Base-by-base conservation (phyloP, 2,329 filamentous ascomycete species). In the Beauveria brongniartii region DNA sequence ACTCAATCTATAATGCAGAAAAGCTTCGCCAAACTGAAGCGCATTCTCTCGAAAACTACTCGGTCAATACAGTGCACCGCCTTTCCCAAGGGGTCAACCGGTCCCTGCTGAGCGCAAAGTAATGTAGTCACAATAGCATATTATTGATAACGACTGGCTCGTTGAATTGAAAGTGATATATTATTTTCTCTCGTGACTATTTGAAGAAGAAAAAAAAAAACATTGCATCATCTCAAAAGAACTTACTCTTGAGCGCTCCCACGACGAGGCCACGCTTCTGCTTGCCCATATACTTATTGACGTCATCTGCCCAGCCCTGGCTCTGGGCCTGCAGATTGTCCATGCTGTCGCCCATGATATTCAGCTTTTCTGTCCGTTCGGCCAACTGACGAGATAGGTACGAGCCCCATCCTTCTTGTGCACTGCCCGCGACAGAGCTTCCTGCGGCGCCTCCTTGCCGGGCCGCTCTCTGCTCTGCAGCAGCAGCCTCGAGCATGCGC, bases 301-400 rank as follows among this genome's bases (percentile, higher is more conserved):
- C 92, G 70, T 96, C 92, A 37, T 92, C 85, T 16, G 91, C 88
- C 86, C 91, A 97, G 20, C 86, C 89, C 60, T 85, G 85, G 70
- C 90, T 96, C 66, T 88, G 88, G 68, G 91, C 83, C 69, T 93
- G 88, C 63, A 97, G 75, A 64, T 84, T 86, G 64, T 96, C 89
- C 85, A 97, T 92, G 53, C 80, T 87, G 68, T 97, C 93, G 2
- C 88, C 89, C 74, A 93, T 87, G 5, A 95, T 78, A 50, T 87
- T 89, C 62, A 99, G 77, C 69, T 88, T 91, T 75, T 97, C 91
- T 0, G 94, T 96, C 55, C 94, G 79, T 74, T 97, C 92, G 67
- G 95, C 92, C 51, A 99, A 75, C 72, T 96, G 91, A 41, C 92
- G 82, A 10, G 89, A 87, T 74, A 97, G 86, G 70, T 95, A 97